Base-by-base conservation (phyloP, 2,329 filamentous ascomycete genomes). In the Boeremia exigua region DNA sequence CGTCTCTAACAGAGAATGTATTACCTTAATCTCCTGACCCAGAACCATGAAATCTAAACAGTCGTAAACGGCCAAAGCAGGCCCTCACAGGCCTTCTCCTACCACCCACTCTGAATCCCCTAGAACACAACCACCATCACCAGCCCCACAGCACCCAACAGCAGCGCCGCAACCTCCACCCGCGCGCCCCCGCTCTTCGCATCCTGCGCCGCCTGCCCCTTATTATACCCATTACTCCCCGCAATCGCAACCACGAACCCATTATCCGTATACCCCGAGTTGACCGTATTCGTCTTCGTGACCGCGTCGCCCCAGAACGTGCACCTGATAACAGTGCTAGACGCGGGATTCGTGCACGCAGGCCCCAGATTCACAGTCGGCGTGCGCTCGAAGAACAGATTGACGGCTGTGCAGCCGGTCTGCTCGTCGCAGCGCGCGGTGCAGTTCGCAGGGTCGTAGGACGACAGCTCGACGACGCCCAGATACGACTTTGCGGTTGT, bases 401-500 rank as follows among this genome's bases (percentile, higher is more conserved):
- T 67, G 55, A 71, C 51, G 2, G 62, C 61, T 9, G 61, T 46
- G 49, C 66, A 71, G 4, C 54, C 48, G 1, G 23, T 15, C 27
- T 51, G 48, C 2, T 30, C 34, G 34, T 64, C 49, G 50, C 68
- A 71, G 9, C 62, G 54, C 1, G 52, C 38, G 23, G 72, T 61
- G 57, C 74, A 77, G 8, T 50, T 37, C 2, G 34, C 30, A 3
- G 64, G 48, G 48, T 70, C 59, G 60, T 76, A 77, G 11, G 52
- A 40, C 8, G 61, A 53, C 12, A 75, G 50, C 8, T 55, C 54
- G 1, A 58, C 45, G 40, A 60, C 63, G 19, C 63, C 65, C 8
- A 74, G 48, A 48, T 68, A 72, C 1, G 27, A 56, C 12, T 40
- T 42, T 6, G 54, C 57, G 10, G 58, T 62, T 40, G 54, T 68